Percentiles rank a stretch among this genome's conserved stretches.
These are phyloP conservation scores for Colletotrichum endophyticum DNA, from an alignment of 2,329 filamentous ascomycete genomes.

Conservation along the genomic window DNA sequence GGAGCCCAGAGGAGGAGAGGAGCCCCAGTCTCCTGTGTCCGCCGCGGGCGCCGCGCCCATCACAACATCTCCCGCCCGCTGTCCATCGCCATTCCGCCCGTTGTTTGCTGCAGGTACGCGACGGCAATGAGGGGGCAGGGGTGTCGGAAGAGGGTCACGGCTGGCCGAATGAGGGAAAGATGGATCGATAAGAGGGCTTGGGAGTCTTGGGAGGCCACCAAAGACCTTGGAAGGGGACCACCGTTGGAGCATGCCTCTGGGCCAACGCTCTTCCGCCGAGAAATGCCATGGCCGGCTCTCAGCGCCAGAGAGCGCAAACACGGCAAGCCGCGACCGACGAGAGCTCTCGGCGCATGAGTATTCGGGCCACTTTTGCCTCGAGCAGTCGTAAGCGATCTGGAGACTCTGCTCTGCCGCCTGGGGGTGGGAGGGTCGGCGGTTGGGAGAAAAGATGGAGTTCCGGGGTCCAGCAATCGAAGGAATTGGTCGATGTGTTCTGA, in stretches of 20 bases:
- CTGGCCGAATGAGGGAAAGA: not conserved
- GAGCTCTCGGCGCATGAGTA: slow-evolving; percentile 15
- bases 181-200: not conserved
- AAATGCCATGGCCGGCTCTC: not conserved
- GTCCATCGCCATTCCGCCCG: not conserved
- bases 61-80: not conserved
- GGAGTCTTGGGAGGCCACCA: not conserved
- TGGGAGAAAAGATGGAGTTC: not conserved
- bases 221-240: not conserved
- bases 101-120: not conserved
- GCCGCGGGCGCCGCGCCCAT: not conserved
- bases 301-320: not conserved
- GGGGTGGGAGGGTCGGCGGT: not conserved
- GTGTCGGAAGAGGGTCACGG: not conserved
- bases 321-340: slow-evolving; percentile 7
- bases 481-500: not conserved
- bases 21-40: not conserved
- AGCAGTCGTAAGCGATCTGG: slow-evolving; percentile 11
- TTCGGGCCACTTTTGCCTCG: not conserved
- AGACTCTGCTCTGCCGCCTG: not conserved
- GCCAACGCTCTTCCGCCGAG: not conserved
- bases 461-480: not conserved
- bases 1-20: not conserved
- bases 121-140: not conserved
- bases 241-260: not conserved